Evolutionary conservation across 2,329 filamentous ascomycete genomes (phyloP).

Genomic region (Moelleriella libera): DNA sequence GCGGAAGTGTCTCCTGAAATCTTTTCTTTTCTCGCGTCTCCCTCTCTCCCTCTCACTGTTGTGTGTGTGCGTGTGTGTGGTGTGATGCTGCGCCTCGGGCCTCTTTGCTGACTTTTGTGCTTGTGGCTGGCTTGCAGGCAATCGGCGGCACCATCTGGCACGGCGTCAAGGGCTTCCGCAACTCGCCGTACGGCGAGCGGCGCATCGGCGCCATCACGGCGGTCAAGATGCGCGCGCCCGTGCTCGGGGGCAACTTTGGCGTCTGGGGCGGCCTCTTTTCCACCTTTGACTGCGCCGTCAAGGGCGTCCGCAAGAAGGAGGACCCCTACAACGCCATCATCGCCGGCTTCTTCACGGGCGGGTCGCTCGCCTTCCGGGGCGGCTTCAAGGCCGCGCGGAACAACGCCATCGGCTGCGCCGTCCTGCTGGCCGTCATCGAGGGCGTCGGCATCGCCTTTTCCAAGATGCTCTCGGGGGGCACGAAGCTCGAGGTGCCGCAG

Average conservation of each 20-base stretch:
- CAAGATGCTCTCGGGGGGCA: constrained; percentile 84
- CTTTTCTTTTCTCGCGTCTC: too few relatives aligned
- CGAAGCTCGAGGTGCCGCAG: constrained; percentile 54
- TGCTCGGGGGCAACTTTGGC: constrained; percentile 94
- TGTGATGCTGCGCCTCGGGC: too few relatives aligned
- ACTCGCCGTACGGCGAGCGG: constrained; percentile 82
- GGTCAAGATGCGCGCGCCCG: constrained; percentile 92
- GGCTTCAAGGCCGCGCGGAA: constrained; percentile 87
- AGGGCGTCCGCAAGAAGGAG: constrained; percentile 89
- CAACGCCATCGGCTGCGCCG: constrained; percentile 89
- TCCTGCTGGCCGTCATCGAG: constrained; percentile 90
- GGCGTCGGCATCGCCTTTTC: constrained; percentile 93
- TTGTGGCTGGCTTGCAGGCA: constrained; percentile 28
- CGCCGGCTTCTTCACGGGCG: constrained; percentile 92
- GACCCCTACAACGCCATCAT: constrained; percentile 98
- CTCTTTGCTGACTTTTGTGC: background rate
- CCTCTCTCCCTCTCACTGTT: too few relatives aligned
- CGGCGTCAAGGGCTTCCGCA: constrained; percentile 88
- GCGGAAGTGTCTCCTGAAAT: background rate
- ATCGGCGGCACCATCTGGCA: constrained; percentile 85
- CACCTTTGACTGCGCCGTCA: constrained; percentile 92
- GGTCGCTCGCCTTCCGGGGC: constrained; percentile 79
- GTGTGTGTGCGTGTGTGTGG: too few relatives aligned
- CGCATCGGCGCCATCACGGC: constrained; percentile 92
- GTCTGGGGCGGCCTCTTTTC: constrained; percentile 95